Evolutionary conservation across 768 basidiomycete species (phyloP).

Genomic region (Botryobasidium botryosum): DNA sequence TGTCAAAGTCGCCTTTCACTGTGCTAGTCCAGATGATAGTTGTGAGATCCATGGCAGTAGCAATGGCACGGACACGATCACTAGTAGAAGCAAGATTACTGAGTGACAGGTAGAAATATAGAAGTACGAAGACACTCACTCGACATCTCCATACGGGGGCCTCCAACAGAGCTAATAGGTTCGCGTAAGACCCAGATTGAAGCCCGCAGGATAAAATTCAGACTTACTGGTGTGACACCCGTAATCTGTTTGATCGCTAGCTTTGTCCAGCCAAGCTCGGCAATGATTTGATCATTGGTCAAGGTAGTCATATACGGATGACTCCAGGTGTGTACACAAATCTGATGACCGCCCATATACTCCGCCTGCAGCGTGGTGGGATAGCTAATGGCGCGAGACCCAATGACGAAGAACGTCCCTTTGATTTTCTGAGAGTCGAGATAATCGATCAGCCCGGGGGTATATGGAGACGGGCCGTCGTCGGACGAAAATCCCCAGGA

Average conservation of each 20-base stretch:
- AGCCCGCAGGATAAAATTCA: too few species aligned
- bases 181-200: too few species aligned
- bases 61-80: constrained; percentile 24
- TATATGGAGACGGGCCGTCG: constrained; percentile 27
- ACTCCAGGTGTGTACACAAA: constrained; percentile 26
- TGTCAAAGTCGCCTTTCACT: constrained; percentile 17
- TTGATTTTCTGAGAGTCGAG: constrained; percentile 20
- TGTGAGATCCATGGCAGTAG: constrained; percentile 26
- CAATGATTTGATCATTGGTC: constrained; percentile 19
- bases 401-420: constrained; percentile 29
- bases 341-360: constrained; percentile 28
- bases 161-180: too few species aligned
- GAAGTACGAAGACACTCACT: constrained; percentile 8
- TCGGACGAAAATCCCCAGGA: constrained; percentile 27
- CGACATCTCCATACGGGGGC: constrained; percentile 20
- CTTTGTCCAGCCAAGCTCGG: constrained; percentile 27
- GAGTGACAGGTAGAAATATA: background rate
- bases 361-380: constrained; percentile 27
- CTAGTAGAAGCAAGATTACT: background rate
- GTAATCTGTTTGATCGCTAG: constrained; percentile 26
- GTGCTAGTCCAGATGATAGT: constrained; percentile 26
- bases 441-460: constrained; percentile 26
- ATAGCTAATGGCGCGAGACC: constrained; percentile 21
- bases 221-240: constrained; percentile 23
- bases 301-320: constrained; percentile 18